Evolutionary conservation across 1,284 basidiomycete species (phyloP).

Genomic region (Ceratobasidium theobromae): DNA sequence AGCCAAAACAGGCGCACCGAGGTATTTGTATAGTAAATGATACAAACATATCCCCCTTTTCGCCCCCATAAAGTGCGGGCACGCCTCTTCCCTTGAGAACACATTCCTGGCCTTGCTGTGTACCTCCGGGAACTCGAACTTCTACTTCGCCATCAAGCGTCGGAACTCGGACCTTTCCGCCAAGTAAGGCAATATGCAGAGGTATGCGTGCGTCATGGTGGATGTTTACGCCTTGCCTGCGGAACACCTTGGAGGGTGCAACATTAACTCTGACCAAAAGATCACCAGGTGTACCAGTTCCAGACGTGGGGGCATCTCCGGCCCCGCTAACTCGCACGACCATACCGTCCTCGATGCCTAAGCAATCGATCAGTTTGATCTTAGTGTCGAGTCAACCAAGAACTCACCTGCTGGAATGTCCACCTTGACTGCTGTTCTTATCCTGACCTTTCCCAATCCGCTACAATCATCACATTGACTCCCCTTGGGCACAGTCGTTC

Average conservation of each 20-base stretch:
- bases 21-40: conserved; percentile 88
- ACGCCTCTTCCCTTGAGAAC: conserved; percentile 90
- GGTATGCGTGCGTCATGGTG: conserved; percentile 92
- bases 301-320: conserved; percentile 84
- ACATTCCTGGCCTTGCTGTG: conserved; percentile 97
- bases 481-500: conserved; percentile 75
- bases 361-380: conserved; percentile 7
- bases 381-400: neutral
- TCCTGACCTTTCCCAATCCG: conserved; percentile 86
- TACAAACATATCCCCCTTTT: conserved; percentile 88
- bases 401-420: conserved; percentile 81
- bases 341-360: conserved; percentile 97
- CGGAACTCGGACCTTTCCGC: conserved; percentile 89
- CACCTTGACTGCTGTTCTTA: conserved; percentile 76
- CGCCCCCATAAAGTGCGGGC: conserved; percentile 62
- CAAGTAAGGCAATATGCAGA: conserved; percentile 87
- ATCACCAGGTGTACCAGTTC: conserved; percentile 79
- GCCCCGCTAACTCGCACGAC: conserved; percentile 79
- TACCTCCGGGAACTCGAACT: conserved; percentile 89
- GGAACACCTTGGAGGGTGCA: conserved; percentile 79
- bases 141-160: conserved; percentile 97
- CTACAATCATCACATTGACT: conserved; percentile 80
- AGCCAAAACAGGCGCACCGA: conserved; percentile 58
- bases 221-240: conserved; percentile 89
- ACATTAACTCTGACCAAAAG: conserved; percentile 88